Conservation (phyloP, 345 rosid species). For the Linum lewisii region DNA sequence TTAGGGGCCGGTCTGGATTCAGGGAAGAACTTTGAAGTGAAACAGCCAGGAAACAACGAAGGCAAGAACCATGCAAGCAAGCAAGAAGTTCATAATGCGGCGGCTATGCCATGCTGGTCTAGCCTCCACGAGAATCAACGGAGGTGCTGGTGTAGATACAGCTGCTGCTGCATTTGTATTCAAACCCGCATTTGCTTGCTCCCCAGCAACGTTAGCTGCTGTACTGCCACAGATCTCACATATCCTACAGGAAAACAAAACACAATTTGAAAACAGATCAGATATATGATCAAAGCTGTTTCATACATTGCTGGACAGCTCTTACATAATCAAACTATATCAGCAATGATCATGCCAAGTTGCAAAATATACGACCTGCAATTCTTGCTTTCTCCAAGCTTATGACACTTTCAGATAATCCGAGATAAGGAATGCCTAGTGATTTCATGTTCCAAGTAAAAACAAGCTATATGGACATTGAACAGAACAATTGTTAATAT, state of each 20-base stretch:
- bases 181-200: constrained; percentile 25
- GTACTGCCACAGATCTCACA: constrained; percentile 61
- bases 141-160: constrained; percentile 20
- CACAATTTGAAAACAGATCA: no score
- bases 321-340: no score
- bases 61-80: constrained; percentile 50
- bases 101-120: constrained; percentile 50
- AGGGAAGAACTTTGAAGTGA: constrained; percentile 35
- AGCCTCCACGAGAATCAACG: constrained; percentile 29
- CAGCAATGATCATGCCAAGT: no score
- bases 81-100: constrained; percentile 48
- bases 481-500: no score
- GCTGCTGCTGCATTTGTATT: constrained; percentile 10
- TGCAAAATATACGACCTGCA: no score
- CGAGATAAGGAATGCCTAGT: no score
- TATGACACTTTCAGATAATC: no score
- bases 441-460: no score
- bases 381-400: no score
- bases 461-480: no score
- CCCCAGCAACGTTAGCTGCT: constrained; percentile 38
- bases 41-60: constrained; percentile 63
- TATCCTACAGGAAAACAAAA: constrained; percentile 29
- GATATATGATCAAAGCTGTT: no score
- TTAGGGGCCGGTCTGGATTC: neutral
- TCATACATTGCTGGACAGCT: no score